Evolutionary conservation across 2,329 filamentous ascomycete species (phyloP).

Genomic region (Arthrobotrys pseudoclavata): DNA sequence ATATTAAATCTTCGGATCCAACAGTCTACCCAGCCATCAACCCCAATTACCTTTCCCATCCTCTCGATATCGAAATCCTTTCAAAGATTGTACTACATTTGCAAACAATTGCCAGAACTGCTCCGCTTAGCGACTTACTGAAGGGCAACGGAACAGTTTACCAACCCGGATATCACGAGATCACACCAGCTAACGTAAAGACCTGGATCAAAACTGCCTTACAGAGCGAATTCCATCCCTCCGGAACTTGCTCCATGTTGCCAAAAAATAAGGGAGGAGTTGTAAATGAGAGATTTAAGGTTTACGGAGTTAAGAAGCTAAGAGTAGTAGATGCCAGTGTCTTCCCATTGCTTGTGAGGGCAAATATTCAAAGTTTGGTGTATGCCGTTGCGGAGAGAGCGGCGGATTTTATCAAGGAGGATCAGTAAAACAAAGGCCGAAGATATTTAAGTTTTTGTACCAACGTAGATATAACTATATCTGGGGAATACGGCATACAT

Average conservation of each 20-base stretch:
- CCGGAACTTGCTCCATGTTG: conserved; percentile 65
- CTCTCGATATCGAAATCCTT: conserved; percentile 69
- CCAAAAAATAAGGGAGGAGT: conserved; percentile 65
- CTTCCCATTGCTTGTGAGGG: conserved; percentile 65
- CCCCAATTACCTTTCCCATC: conserved; percentile 72
- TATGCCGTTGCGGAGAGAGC: conserved; percentile 67
- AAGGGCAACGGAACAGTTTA: conserved; percentile 50
- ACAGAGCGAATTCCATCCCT: conserved; percentile 63
- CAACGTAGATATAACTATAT: not conserved
- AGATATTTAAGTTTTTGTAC: not conserved
- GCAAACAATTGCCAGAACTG: conserved; percentile 40
- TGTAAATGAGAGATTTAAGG: conserved; percentile 66
- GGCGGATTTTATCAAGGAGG: conserved; percentile 69
- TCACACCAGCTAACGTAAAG: conserved; percentile 64
- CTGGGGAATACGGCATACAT: not conserved
- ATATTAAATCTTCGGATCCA: conserved; percentile 71
- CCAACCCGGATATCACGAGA: conserved; percentile 45
- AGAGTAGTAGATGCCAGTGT: conserved; percentile 67
- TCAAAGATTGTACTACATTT: conserved; percentile 50
- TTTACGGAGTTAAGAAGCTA: conserved; percentile 66
- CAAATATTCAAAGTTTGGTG: conserved; percentile 64
- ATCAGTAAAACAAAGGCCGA: conserved; percentile 9
- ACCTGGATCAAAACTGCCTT: conserved; percentile 65
- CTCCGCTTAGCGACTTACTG: conserved; percentile 42
- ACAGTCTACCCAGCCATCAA: conserved; percentile 71